phyloP scores from a whole-genome alignment of 2,329 filamentous ascomycete genomes.

The Claviceps purpurea region DNA sequence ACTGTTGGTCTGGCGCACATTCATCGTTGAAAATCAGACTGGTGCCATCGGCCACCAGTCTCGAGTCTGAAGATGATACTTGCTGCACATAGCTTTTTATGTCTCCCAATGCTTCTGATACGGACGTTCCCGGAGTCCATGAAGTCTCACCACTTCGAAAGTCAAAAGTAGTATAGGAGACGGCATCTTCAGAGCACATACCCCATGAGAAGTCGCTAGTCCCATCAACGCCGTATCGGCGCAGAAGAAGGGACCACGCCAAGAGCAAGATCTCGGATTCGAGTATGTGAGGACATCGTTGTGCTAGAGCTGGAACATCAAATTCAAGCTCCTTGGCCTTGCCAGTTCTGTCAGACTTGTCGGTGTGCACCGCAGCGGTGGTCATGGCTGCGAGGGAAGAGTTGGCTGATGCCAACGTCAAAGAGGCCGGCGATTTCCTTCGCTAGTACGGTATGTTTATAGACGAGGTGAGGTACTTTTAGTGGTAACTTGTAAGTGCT shows the following conservation, averaged over 20 bases:
- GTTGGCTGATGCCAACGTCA: neutral
- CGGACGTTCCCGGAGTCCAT: neutral
- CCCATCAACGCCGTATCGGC: neutral
- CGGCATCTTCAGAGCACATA: neutral
- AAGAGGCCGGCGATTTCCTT: neutral
- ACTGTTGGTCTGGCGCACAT: neutral
- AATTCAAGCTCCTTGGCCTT: neutral
- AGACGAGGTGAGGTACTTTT: neutral
- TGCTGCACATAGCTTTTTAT: neutral
- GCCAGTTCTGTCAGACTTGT: neutral
- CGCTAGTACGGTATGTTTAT: neutral
- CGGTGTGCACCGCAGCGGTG: neutral
- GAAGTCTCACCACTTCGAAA: neutral
- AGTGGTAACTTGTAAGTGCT: neutral
- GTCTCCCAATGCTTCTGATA: neutral
- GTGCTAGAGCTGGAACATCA: neutral
- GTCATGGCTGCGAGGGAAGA: neutral
- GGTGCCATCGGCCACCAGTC: neutral
- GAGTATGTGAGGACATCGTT: neutral
- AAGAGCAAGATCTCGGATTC: slow-evolving; percentile 1
- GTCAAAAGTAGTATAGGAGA: neutral
- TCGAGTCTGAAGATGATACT: neutral
- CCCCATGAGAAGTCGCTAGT: neutral
- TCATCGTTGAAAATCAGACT: neutral
- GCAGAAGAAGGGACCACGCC: slow-evolving; percentile 1